phyloP scores from a whole-genome alignment of 257 asterid species.

The Gentiana dahurica region DNA sequence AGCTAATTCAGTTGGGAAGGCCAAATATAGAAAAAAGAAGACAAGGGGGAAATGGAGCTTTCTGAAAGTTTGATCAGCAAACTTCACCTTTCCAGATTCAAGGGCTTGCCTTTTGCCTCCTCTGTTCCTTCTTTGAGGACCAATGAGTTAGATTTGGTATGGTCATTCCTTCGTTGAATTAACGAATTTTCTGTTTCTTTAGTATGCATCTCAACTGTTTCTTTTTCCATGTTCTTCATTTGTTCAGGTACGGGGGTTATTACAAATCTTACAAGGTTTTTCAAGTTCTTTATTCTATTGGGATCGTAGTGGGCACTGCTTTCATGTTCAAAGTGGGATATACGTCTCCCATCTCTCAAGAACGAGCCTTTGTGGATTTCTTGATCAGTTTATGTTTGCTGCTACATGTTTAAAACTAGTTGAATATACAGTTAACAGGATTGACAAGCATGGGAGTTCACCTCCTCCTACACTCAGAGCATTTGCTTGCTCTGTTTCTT shows the following conservation, averaged over 20 bases:
- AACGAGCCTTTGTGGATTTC: constrained; percentile 59
- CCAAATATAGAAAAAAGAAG: neutral
- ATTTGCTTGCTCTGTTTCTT: constrained; percentile 56
- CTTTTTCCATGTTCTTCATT: neutral
- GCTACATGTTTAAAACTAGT: constrained; percentile 73
- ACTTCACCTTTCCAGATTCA: constrained; percentile 42
- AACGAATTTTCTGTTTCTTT: neutral
- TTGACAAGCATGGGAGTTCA: constrained; percentile 40
- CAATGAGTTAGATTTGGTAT: constrained; percentile 76
- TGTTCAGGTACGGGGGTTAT: constrained; percentile 64
- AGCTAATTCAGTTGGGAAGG: too few relatives aligned
- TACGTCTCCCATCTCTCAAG: constrained; percentile 74
- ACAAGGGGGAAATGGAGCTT: constrained; percentile 37
- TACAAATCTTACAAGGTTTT: constrained; percentile 86
- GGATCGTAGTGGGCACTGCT: constrained; percentile 41
- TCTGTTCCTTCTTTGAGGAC: constrained; percentile 49
- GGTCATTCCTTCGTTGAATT: neutral
- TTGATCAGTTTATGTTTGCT: constrained; percentile 62
- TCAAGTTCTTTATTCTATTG: constrained; percentile 59
- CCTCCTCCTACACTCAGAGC: constrained; percentile 87
- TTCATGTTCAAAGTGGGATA: constrained; percentile 50
- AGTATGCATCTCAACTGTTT: neutral
- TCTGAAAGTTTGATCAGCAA: constrained; percentile 43
- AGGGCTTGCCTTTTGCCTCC: constrained; percentile 55
- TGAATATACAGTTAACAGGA: constrained; percentile 41